Evolutionary conservation across 2,329 filamentous ascomycete species (phyloP), one percentile per base, ranked within the genome.

Genomic region (Fragosphaeria purpurea): DNA sequence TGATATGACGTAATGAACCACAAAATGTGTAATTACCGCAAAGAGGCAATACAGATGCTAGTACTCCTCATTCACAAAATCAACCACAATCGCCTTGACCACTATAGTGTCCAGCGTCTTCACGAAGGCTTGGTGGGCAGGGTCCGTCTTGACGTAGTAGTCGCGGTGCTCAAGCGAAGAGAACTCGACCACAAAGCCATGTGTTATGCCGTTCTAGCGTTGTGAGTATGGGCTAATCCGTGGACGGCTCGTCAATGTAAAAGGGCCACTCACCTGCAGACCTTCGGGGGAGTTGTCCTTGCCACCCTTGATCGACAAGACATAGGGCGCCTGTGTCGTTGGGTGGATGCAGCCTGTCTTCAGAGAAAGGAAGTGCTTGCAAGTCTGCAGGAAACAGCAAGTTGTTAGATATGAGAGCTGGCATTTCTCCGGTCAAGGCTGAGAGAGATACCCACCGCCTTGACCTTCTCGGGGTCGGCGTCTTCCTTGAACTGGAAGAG

Each of bases 131-230:
- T 72, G 66, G 61, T 88, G 85, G 7, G 67, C 75, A 2, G 81
- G 80, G 58, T 88, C 85, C 33, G 79, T 67, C 48, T 75, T 64
- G 6, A 85, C 65, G 61, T 88, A 88, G 58, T 86, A 88, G 54
- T 82, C 75, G 45, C 83, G 70, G 60, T 89, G 84, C 55, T 77
- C 74, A 11, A 70, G 68, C 32, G 63, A 82, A 7, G 75, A 72
- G 52, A 89, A 88, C 57, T 86, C 77, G 34, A 76, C 74, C 2
- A 88, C 74, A 55, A 88, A 88, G 0, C 72, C 81, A 60, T 89
- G 85, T 1, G 82, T 81, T 47, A 83, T 77, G 1, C 76, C 82
- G 46, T 75, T 71, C 83, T 81, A 53, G 11, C 33, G 33, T 8
- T n/a, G 34, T 3, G 31, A 41, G 1, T 8, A 13, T 4, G 33